Percentiles rank a stretch among this genome's conserved stretches.
Evolutionary conservation across 1,284 basidiomycete species (phyloP).

Genomic region (Trametes versicolor): DNA sequence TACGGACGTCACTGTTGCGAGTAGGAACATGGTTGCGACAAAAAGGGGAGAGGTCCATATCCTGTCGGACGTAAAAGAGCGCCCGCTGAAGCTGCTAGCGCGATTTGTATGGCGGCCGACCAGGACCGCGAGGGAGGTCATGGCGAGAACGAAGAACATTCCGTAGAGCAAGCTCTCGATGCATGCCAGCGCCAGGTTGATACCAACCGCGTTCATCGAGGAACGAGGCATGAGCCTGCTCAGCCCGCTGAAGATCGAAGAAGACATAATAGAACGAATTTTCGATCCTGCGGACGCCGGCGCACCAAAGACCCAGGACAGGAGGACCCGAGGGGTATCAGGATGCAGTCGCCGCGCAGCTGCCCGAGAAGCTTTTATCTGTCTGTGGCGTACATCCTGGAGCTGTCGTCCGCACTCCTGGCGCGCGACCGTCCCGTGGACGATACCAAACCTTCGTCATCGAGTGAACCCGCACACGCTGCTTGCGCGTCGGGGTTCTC

Average conservation of each 20-base stretch:
- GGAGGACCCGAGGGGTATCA: slow-evolving; percentile 8
- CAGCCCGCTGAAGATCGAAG: slow-evolving; percentile 16
- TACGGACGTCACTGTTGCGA: slow-evolving; percentile 21
- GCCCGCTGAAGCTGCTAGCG: slow-evolving; percentile 11
- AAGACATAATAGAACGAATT: slow-evolving; percentile 12
- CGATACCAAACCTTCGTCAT: slow-evolving; percentile 12
- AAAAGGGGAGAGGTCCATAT: slow-evolving; percentile 21
- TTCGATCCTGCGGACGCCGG: slow-evolving; percentile 22
- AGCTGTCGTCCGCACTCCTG: slow-evolving; percentile 6
- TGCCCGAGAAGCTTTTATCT: slow-evolving; percentile 19
- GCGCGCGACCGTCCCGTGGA: slow-evolving; percentile 3
- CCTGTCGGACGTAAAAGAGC: slow-evolving; percentile 6
- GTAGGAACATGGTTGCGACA: slow-evolving; percentile 17
- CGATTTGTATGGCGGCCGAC: slow-evolving; percentile 22
- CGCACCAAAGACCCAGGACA: slow-evolving; percentile 16
- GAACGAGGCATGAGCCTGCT: slow-evolving; percentile 18
- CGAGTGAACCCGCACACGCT: neutral
- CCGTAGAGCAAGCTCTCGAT: slow-evolving; percentile 23
- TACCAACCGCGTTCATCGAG: slow-evolving; percentile 15
- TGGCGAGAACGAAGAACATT: slow-evolving; percentile 24
- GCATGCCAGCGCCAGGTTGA: slow-evolving; percentile 20
- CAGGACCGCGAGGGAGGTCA: slow-evolving; percentile 24
- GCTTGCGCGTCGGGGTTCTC: slow-evolving; percentile 9
- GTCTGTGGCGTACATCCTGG: slow-evolving; percentile 6
- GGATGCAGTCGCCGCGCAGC: slow-evolving; percentile 8